phyloP scores from a whole-genome alignment of 129 eudicot species.

The Pittosporum tobira region DNA sequence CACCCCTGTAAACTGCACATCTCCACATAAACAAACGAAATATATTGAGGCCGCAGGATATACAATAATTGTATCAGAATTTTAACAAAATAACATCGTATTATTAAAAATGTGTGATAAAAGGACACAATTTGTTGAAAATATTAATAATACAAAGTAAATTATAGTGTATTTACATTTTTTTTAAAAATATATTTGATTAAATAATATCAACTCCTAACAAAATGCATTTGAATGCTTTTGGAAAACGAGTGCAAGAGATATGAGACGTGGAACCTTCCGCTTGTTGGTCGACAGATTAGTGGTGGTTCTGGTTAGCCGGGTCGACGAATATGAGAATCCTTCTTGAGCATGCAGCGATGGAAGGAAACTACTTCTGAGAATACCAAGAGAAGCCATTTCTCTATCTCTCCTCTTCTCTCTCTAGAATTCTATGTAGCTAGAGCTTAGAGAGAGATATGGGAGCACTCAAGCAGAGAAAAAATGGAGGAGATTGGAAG shows the following conservation, averaged over 20 bases:
- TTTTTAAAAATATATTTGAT: too few relatives aligned
- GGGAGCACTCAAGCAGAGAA: too few relatives aligned
- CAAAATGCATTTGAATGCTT: not conserved
- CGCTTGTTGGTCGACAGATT: not conserved
- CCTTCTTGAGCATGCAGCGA: conserved; percentile 10
- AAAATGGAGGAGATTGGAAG: too few relatives aligned
- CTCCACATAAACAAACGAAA: not conserved
- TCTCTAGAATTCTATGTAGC: too few relatives aligned
- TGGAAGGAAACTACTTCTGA: conserved; percentile 1
- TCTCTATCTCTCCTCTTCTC: too few relatives aligned
- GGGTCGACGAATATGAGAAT: not conserved
- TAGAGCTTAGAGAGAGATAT: too few relatives aligned
- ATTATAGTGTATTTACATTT: too few relatives aligned
- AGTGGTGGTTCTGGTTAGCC: not conserved
- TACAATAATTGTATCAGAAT: not conserved
- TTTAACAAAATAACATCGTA: too few relatives aligned
- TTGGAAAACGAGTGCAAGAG: not conserved
- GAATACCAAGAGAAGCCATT: too few relatives aligned
- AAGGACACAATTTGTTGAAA: not conserved
- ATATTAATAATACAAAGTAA: not conserved
- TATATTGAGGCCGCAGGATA: not conserved
- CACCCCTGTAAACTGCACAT: conserved; percentile 17
- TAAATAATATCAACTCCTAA: not conserved
- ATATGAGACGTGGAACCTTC: not conserved
- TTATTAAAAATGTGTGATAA: not conserved